Evolutionary conservation across 129 eudicot genomes (phyloP), one percentile per base, ranked within the genome.

Genomic region (Dittrichia graveolens): DNA sequence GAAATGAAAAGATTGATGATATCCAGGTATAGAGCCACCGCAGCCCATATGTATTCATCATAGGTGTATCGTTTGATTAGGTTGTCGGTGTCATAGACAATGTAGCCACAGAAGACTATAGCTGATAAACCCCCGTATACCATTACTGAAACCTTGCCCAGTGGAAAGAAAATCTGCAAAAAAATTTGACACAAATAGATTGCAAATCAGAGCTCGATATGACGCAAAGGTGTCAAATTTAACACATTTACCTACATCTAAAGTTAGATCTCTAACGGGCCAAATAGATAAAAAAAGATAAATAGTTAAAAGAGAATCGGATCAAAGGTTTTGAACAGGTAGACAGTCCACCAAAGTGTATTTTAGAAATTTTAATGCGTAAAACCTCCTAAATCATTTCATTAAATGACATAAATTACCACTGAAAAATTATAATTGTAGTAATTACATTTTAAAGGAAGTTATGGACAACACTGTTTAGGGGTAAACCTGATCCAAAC

Each of bases 31-130:
- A 91, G 84, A 15, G 87, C 66, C 6, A 67, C 71, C 37, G 96
- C 90, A 65, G 97, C 97, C 40, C 78, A 66, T 12, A 91, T 76
- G 39, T 86, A 91, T 57, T 91, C 90, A 39, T 91, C 97, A 7
- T 91, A 91, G 67, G 69, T 61, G 75, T 48, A 84, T 50, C 90
- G 83, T 78, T 88, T 91, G 74, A 91, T 91, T 69, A 91, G 55
- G 64, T 88, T 88, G 73, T 88, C 88, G 5, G 97, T 91, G 56
- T 91, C 97, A 48, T 84, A 91, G 53, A 91, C 80, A 54, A 91
- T 84, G 73, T 77, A 91, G 8, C 84, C 97, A 10, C 90, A 86
- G 79, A 91, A 91, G 41, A 91, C 61, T 7, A 91, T 66, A 34
- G 96, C 87, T 65, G 84, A 88, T 9, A 88, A 39, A 71, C 95